These are phyloP conservation scores for Meyerozyma carpophila DNA, from an alignment of 1,139 yeast species.

Conservation along the genomic window DNA sequence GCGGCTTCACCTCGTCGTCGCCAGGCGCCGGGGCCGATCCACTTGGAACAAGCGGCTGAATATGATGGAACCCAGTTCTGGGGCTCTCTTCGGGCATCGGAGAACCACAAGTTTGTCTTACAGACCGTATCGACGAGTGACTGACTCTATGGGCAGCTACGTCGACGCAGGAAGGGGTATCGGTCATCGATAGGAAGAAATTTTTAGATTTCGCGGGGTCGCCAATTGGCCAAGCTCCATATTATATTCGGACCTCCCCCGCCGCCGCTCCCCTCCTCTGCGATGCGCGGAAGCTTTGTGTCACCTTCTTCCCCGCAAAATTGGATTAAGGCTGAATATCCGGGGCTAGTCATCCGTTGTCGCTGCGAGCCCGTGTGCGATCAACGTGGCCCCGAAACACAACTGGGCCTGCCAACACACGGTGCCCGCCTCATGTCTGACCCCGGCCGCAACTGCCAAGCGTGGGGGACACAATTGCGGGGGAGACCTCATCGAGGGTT, in stretches of 20 bases:
- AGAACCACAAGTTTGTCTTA: not conserved
- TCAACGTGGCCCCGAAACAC: too few relatives aligned
- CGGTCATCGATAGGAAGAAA: not conserved
- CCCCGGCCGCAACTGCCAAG: too few relatives aligned
- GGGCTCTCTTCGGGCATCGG: not conserved
- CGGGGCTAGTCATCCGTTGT: not conserved
- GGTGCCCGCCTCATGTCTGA: too few relatives aligned
- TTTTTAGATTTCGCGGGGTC: not conserved
- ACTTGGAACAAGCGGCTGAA: not conserved
- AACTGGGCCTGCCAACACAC: too few relatives aligned
- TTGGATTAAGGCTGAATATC: not conserved
- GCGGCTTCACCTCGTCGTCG: not conserved
- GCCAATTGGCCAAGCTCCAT: not conserved
- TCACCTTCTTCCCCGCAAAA: conserved; percentile 1
- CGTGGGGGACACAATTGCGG: not conserved
- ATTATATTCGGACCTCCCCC: conserved; percentile 1
- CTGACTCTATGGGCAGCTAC: not conserved
- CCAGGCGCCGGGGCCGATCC: not conserved
- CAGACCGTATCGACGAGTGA: not conserved
- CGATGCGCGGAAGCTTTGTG: conserved; percentile 1
- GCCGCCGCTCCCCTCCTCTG: conserved; percentile 1
- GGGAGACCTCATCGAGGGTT: not conserved
- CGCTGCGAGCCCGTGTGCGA: too few relatives aligned
- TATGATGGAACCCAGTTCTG: not conserved
- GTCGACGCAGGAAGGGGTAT: not conserved